A percentile compares a stretch with the other conserved stretches of the same genome.
Conservation (phyloP, 2,329 filamentous ascomycete genomes). For the Colletotrichum tabaci region DNA sequence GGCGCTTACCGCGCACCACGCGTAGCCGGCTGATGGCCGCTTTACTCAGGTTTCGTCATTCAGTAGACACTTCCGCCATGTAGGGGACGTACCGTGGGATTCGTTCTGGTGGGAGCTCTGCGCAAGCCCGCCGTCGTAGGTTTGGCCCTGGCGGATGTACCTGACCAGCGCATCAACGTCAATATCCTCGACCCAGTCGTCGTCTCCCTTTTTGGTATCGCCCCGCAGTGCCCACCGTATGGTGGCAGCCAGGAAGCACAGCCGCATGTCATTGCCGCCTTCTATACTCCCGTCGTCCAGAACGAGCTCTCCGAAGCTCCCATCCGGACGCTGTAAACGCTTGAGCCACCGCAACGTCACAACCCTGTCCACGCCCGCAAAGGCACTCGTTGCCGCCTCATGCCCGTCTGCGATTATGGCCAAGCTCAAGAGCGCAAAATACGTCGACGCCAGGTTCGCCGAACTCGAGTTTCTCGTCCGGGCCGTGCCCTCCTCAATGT, state of each 20-base stretch:
- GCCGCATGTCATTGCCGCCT: slow-evolving; percentile 87
- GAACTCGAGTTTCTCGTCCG: slow-evolving; percentile 54
- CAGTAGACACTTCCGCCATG: not conserved
- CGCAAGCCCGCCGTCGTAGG: slow-evolving; percentile 88
- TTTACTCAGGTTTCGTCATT: slow-evolving; percentile 31
- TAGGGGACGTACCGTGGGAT: slow-evolving; percentile 76
- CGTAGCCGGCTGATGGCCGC: slow-evolving; percentile 81
- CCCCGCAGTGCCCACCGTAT: slow-evolving; percentile 87
- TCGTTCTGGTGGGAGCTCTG: slow-evolving; percentile 82
- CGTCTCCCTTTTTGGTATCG: slow-evolving; percentile 63
- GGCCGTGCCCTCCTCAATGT: slow-evolving; percentile 36
- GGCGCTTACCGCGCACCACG: slow-evolving; percentile 88
- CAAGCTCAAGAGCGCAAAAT: slow-evolving; percentile 86
- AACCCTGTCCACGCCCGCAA: slow-evolving; percentile 76
- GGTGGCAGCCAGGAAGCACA: slow-evolving; percentile 87
- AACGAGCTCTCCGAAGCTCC: slow-evolving; percentile 91
- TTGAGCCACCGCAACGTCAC: slow-evolving; percentile 82
- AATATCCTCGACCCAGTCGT: slow-evolving; percentile 77
- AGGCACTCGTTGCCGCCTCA: slow-evolving; percentile 57
- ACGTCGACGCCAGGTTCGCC: slow-evolving; percentile 88
- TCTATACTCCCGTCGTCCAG: slow-evolving; percentile 71
- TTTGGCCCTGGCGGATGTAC: slow-evolving; percentile 80
- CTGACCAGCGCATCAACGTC: slow-evolving; percentile 77
- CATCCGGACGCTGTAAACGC: slow-evolving; percentile 83
- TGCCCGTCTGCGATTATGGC: slow-evolving; percentile 63